Evolutionary conservation across 495 filamentous ascomycete species (phyloP).

Genomic region (Filosporella fistucella): DNA sequence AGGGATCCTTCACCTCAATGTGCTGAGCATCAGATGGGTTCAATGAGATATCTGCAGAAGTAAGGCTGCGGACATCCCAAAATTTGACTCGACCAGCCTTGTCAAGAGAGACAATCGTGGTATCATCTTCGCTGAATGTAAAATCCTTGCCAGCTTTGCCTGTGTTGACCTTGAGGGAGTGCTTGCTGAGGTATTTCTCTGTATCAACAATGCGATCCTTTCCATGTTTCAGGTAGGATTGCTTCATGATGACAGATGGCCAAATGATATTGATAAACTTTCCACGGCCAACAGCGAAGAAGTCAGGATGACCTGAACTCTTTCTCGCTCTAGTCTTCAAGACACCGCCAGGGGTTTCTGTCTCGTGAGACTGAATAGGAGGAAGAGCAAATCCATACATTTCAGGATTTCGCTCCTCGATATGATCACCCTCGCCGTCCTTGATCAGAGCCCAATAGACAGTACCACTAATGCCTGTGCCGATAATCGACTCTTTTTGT

Average conservation of each 20-base stretch:
- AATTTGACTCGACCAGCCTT: conserved; percentile 93
- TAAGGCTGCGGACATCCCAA: conserved; percentile 87
- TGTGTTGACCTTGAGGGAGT: conserved; percentile 84
- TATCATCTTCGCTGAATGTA: conserved; percentile 93
- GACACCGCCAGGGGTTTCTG: conserved; percentile 79
- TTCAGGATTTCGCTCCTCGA: conserved; percentile 63
- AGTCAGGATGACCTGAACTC: conserved; percentile 81
- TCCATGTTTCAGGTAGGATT: conserved; percentile 66
- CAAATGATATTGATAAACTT: conserved; percentile 93
- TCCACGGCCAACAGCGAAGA: conserved; percentile 91
- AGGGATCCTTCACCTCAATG: conserved; percentile 69
- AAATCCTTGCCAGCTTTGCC: conserved; percentile 99
- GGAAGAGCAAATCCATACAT: conserved; percentile 78
- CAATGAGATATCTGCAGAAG: conserved; percentile 45
- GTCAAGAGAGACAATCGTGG: conserved; percentile 88
- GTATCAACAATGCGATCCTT: conserved; percentile 70
- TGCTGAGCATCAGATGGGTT: conserved; percentile 12
- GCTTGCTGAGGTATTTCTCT: conserved; percentile 81
- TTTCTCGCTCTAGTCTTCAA: conserved; percentile 92
- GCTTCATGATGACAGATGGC: conserved; percentile 67
- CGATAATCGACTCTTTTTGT: conserved; percentile 74
- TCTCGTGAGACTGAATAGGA: conserved; percentile 67
- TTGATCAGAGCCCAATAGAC: conserved; percentile 86
- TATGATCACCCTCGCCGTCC: conserved; percentile 61
- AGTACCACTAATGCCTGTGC: conserved; percentile 86